Evolutionary conservation across 2,329 filamentous ascomycete species (phyloP).

Genomic region (Aspergillus vadensis): DNA sequence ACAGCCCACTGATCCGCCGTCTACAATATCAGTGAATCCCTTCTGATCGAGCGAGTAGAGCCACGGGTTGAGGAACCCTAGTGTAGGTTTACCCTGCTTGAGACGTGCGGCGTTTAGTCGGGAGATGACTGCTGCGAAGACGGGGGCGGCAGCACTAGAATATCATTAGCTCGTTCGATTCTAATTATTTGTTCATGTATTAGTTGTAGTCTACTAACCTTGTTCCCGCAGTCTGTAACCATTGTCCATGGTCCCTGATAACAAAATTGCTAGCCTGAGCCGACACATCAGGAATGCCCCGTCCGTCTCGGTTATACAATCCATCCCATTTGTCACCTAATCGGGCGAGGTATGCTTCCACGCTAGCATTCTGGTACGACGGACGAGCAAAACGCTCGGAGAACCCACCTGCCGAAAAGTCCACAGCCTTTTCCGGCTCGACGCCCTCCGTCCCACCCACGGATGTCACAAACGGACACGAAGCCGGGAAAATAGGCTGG

Average conservation of each 20-base stretch:
- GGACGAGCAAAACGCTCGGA: conserved; percentile 52
- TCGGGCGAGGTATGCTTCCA: conserved; percentile 46
- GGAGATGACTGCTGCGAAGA: conserved; percentile 64
- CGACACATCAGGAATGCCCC: conserved; percentile 64
- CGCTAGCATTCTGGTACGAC: conserved; percentile 49
- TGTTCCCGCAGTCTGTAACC: conserved; percentile 50
- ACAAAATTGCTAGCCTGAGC: conserved; percentile 54
- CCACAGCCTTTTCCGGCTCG: conserved; percentile 55
- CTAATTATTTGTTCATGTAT: not conserved
- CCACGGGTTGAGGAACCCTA: conserved; percentile 66
- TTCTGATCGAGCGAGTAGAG: conserved; percentile 52
- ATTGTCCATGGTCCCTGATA: conserved; percentile 42
- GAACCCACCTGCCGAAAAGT: conserved; percentile 58
- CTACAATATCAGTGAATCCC: conserved; percentile 53
- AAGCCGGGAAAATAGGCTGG: conserved; percentile 57
- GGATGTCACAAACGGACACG: conserved; percentile 64
- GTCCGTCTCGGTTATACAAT: conserved; percentile 55
- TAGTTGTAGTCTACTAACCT: conserved; percentile 32
- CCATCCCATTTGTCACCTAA: conserved; percentile 48
- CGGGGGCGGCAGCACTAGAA: conserved; percentile 60
- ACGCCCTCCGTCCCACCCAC: conserved; percentile 61
- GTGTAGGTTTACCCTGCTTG: conserved; percentile 52
- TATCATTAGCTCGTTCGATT: not conserved
- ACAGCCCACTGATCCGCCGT: conserved; percentile 52
- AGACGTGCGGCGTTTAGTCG: conserved; percentile 66